Base-by-base conservation (phyloP, 2,329 filamentous ascomycete species). In the Chalaropsis ovoidea region DNA sequence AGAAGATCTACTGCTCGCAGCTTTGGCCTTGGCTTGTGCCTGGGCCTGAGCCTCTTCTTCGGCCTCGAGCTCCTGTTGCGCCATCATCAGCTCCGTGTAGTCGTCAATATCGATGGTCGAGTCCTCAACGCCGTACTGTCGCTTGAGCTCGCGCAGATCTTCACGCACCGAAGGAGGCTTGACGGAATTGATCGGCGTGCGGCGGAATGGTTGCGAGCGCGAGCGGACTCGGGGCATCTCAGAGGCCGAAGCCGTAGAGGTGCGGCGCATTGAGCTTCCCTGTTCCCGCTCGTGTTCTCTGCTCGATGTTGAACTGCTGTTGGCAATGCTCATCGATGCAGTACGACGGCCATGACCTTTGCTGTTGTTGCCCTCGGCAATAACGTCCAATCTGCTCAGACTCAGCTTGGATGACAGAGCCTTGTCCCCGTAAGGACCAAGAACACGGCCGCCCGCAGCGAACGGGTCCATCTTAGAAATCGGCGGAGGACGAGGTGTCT, bases 71-170 rank as follows among this genome's bases (percentile, higher is more conserved):
- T 49, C 13, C 10, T 65, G 41, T 11, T 62, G 24, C 2, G 39
- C 49, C 31, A 83, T 70, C 47, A 84, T 73, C 35, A 58, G 54
- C 24, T 80, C 78, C 66, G 81, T 81, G 39, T 84, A 74, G 68
- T 84, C 80, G 61, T 85, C 82, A 49, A 65, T 65, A n/a, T 65
- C 63, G n/a, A 84, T 72, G 0, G 82, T 84, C 0, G 81, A 82
- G 69, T 85, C 82, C 19, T 85, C 82, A 31, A 84, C 79, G 64
- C 83, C 77, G 69, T 83, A 78, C 56, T 73, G 74, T 17, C 76
- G 76, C 68, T 82, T 77, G 58, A 85, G 79, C 62, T 81, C 78
- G 35, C 78, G 74, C 35, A 85, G 73, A 69, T 85, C 82, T 66
- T 83, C 81, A 65, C 77, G 80, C 64, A 82, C 82, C 1, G 79